phyloP scores from a whole-genome alignment of 805 yeast species.

The Candida xyloterini region DNA sequence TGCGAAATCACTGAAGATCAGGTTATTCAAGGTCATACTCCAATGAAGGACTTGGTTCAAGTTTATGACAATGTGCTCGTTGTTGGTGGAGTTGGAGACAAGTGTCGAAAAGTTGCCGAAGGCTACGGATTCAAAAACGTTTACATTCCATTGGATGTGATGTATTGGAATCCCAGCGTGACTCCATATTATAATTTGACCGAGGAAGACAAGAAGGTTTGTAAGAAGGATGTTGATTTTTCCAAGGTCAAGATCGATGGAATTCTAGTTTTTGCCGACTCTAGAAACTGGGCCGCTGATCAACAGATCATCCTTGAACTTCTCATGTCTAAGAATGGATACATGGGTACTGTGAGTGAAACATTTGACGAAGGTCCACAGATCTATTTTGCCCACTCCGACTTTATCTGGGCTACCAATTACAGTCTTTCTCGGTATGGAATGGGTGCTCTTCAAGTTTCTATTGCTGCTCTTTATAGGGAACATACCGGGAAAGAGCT shows the following conservation, averaged over 20 bases:
- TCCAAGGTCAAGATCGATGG: slow-evolving; percentile 69
- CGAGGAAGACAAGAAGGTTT: slow-evolving; percentile 60
- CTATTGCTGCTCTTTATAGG: slow-evolving; percentile 78
- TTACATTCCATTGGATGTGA: slow-evolving; percentile 75
- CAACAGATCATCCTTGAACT: slow-evolving; percentile 85
- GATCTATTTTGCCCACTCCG: slow-evolving; percentile 86
- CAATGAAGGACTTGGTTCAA: slow-evolving; percentile 78
- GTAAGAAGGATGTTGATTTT: slow-evolving; percentile 60
- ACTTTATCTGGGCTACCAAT: slow-evolving; percentile 91
- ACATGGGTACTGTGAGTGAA: slow-evolving; percentile 76
- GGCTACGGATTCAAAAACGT: slow-evolving; percentile 83
- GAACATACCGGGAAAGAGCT: slow-evolving; percentile 83
- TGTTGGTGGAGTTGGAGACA: slow-evolving; percentile 86
- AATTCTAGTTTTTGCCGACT: slow-evolving; percentile 85
- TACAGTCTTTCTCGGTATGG: slow-evolving; percentile 81
- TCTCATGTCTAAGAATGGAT: slow-evolving; percentile 71
- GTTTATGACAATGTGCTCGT: slow-evolving; percentile 72
- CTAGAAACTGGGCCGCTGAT: slow-evolving; percentile 91
- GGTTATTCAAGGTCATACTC: slow-evolving; percentile 91
- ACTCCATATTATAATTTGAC: slow-evolving; percentile 78
- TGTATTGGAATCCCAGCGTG: slow-evolving; percentile 85
- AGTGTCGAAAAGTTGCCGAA: slow-evolving; percentile 78
- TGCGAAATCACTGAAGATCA: slow-evolving; percentile 67
- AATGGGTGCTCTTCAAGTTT: slow-evolving; percentile 91
- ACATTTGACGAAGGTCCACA: slow-evolving; percentile 76